Conservation (phyloP, 1,284 basidiomycete genomes). For the Rhodotorula sp. region DNA sequence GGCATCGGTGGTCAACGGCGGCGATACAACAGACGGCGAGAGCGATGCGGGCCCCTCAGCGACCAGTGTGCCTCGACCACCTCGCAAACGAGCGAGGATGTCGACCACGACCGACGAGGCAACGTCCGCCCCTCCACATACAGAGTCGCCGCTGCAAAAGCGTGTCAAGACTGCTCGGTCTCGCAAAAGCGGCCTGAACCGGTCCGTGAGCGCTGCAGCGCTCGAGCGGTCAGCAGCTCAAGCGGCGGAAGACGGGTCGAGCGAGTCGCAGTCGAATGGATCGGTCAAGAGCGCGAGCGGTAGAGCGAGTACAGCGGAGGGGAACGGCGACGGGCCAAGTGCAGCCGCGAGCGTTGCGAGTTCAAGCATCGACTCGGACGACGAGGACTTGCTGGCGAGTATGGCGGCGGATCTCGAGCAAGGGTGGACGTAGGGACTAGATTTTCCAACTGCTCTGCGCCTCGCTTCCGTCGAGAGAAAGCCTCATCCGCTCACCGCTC, state of each 20-base stretch:
- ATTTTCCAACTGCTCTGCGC: too few species aligned
- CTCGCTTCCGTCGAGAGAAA: too few species aligned
- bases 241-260: neutral
- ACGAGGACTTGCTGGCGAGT: constrained; percentile 34
- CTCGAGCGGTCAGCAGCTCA: neutral
- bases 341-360: constrained; percentile 21
- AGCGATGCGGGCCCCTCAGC: neutral
- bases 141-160: constrained; percentile 38
- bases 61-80: neutral
- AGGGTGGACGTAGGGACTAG: constrained; percentile 18
- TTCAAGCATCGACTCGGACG: constrained; percentile 29
- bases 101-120: neutral
- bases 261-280: too few species aligned
- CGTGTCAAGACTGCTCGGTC: constrained; percentile 33
- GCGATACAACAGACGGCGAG: constrained; percentile 14
- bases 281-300: neutral
- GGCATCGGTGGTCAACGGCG: constrained; percentile 2
- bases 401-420: constrained; percentile 36
- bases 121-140: neutral
- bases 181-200: constrained; percentile 31
- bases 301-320: neutral
- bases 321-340: neutral
- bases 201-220: constrained; percentile 23
- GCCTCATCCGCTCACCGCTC: too few species aligned
- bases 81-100: constrained; percentile 15